A percentile compares a stretch with the other conserved stretches of the same genome.
Conservation (phyloP, 2,329 filamentous ascomycete genomes). For the Exophiala mesophila region DNA sequence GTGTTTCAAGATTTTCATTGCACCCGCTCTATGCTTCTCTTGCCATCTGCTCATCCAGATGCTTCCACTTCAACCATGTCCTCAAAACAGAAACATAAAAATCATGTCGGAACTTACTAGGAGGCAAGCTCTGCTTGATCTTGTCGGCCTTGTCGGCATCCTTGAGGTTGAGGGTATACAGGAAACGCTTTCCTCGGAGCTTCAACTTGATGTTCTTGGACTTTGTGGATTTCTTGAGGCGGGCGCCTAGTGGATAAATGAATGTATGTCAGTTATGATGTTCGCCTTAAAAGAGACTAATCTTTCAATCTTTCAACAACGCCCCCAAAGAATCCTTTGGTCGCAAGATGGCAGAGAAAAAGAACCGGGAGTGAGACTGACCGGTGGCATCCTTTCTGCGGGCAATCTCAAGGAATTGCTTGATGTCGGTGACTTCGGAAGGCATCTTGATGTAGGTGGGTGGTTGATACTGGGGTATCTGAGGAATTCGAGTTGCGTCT, state of each 20-base stretch:
- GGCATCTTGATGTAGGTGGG: slow-evolving; percentile 71
- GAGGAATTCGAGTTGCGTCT: neutral
- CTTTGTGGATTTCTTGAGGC: slow-evolving; percentile 94
- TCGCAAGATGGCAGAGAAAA: no score
- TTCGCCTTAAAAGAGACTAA: no score
- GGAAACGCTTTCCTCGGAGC: slow-evolving; percentile 93
- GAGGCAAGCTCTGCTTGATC: slow-evolving; percentile 97
- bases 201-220: slow-evolving; percentile 93
- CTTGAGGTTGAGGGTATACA: slow-evolving; percentile 98
- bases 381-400: slow-evolving; percentile 98
- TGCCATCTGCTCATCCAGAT: no score
- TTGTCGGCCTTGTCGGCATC: slow-evolving; percentile 99
- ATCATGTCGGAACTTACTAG: no score
- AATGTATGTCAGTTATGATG: no score
- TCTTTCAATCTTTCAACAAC: no score
- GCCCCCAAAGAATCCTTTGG: no score
- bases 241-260: slow-evolving; percentile 72
- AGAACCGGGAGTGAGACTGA: slow-evolving; percentile 54
- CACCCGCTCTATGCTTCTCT: no score
- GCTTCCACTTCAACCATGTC: no score
- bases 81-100: no score
- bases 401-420: slow-evolving; percentile 99
- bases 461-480: neutral
- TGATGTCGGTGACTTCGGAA: slow-evolving; percentile 97
- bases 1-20: no score